Evolutionary conservation across 257 asterid species (phyloP).

Genomic region (Nicotiana tomentosiformis): DNA sequence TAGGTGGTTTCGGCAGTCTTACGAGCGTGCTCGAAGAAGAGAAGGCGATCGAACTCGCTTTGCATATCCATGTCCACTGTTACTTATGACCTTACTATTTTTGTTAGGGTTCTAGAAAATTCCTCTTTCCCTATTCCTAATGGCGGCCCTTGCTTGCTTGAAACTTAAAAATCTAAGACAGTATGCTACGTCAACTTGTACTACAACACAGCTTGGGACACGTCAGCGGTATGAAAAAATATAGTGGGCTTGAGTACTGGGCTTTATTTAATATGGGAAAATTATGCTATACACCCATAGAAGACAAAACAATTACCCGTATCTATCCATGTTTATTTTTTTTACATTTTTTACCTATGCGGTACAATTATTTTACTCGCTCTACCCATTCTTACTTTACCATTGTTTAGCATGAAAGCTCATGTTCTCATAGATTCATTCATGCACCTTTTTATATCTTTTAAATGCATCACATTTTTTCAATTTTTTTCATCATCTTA

Average conservation of each 20-base stretch:
- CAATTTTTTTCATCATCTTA: no score
- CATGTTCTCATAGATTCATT: no score
- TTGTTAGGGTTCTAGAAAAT: not conserved
- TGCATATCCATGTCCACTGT: constrained; percentile 42
- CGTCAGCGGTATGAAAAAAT: not conserved
- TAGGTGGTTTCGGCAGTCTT: constrained; percentile 66
- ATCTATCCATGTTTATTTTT: no score
- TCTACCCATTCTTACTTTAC: no score
- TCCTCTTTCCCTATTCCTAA: not conserved
- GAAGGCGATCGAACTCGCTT: constrained; percentile 75
- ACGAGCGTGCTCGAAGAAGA: constrained; percentile 84
- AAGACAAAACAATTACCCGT: no score
- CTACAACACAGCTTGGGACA: not conserved
- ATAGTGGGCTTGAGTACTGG: not conserved
- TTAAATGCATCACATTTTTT: no score
- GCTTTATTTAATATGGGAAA: not conserved
- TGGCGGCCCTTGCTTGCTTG: not conserved
- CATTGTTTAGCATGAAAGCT: no score
- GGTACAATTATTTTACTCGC: no score
- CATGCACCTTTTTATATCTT: no score
- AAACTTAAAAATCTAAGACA: not conserved
- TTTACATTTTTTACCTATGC: no score
- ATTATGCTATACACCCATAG: no score
- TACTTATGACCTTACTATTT: not conserved
- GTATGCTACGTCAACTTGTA: not conserved